These are phyloP conservation scores for Haplographium delicatum DNA, from an alignment of 495 filamentous ascomycete genomes.

Conservation along the genomic window DNA sequence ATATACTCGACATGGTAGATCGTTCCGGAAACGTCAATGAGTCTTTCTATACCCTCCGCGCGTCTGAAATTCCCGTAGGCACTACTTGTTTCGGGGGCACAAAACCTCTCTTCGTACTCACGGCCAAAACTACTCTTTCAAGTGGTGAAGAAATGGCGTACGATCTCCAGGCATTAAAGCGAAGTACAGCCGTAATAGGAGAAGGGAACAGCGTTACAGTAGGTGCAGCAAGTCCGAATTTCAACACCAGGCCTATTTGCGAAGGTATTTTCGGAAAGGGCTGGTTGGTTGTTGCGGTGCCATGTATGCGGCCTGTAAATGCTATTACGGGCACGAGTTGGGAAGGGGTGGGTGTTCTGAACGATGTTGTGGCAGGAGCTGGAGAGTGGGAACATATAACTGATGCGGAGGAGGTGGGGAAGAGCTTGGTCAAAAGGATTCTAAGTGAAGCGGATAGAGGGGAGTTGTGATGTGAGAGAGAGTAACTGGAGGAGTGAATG, in stretches of 20 bases:
- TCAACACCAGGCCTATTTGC: background rate
- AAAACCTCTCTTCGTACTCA: conserved; percentile 8
- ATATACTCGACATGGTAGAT: conserved; percentile 2
- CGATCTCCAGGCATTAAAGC: conserved; percentile 5
- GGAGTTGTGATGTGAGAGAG: too few species aligned
- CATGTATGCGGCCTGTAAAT: background rate
- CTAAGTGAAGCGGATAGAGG: too few species aligned
- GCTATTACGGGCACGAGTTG: conserved; percentile 1
- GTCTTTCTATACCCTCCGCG: background rate
- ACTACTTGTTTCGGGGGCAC: background rate
- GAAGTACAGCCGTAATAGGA: conserved; percentile 2
- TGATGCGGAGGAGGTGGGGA: conserved; percentile 10
- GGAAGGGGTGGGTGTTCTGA: conserved; percentile 9
- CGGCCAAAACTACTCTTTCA: background rate
- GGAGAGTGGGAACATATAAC: conserved; percentile 4
- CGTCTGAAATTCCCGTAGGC: background rate
- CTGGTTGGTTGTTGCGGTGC: conserved; percentile 4
- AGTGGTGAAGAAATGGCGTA: conserved; percentile 11
- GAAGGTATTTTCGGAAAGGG: conserved; percentile 7
- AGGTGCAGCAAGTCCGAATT: background rate
- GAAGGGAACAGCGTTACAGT: conserved; percentile 4
- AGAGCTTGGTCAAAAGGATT: background rate
- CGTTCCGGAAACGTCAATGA: background rate
- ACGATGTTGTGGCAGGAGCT: conserved; percentile 4
- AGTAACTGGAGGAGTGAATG: too few species aligned